A percentile compares a stretch with the other conserved stretches of the same genome.
These are phyloP conservation scores for Discostella stelligeroides DNA, from an alignment of 108 stramenopile genomes.

Conservation along the genomic window DNA sequence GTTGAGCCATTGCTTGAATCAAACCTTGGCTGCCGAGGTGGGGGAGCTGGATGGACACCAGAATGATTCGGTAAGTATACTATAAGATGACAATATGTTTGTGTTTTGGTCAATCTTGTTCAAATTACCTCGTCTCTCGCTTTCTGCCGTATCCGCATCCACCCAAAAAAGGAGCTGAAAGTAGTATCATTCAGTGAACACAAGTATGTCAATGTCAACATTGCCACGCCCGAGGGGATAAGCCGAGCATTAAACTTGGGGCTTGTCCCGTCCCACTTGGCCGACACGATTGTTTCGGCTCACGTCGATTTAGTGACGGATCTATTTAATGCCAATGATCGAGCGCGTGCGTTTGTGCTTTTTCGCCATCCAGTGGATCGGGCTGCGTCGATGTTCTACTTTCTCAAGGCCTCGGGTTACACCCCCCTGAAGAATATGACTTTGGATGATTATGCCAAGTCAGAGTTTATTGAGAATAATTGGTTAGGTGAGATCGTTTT, in stretches of 20 bases:
- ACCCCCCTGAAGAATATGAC: constrained; percentile 37
- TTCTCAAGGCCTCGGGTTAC: constrained; percentile 37
- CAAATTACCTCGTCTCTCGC: background rate
- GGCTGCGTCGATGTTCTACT: constrained; percentile 49
- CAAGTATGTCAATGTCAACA: constrained; percentile 58
- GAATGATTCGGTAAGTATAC: constrained; percentile 24
- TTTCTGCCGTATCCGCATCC: background rate
- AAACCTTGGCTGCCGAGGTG: constrained; percentile 42
- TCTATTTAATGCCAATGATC: constrained; percentile 43
- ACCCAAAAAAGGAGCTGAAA: constrained; percentile 25
- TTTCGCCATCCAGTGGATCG: constrained; percentile 57
- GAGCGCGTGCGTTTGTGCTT: constrained; percentile 39
- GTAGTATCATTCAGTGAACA: constrained; percentile 37
- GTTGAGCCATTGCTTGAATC: constrained; percentile 44
- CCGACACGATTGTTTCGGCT: constrained; percentile 33
- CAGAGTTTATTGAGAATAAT: constrained; percentile 55
- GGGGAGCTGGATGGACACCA: constrained; percentile 40
- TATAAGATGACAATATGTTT: too few relatives aligned
- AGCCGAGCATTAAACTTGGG: constrained; percentile 32
- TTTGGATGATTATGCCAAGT: constrained; percentile 55
- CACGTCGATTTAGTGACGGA: constrained; percentile 40
- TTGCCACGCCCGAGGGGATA: constrained; percentile 48
- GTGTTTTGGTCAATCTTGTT: background rate
- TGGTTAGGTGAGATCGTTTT: constrained; percentile 63
- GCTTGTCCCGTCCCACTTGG: constrained; percentile 39